These are phyloP conservation scores for Clarireedia sp. DNA, from an alignment of 2,329 filamentous ascomycete genomes.

Conservation along the genomic window DNA sequence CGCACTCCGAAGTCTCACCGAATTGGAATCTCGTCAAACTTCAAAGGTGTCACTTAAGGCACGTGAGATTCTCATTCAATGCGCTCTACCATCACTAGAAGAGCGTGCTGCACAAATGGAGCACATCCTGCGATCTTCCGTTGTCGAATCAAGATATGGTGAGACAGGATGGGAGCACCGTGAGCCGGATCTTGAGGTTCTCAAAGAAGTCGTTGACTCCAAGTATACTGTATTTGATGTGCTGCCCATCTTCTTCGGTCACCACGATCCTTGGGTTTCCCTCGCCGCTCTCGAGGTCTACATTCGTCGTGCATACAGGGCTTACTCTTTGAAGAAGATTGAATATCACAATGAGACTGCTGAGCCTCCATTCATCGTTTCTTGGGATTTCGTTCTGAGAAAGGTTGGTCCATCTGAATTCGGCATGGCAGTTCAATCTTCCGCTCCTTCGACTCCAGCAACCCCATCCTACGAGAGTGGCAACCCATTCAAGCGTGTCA, in stretches of 20 bases:
- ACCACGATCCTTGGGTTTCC: constrained; percentile 89
- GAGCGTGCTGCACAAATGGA: constrained; percentile 96
- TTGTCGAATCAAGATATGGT: constrained; percentile 93
- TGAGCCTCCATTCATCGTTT: constrained; percentile 71
- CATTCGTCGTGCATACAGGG: constrained; percentile 91
- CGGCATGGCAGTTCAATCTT: constrained; percentile 70
- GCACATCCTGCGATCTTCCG: constrained; percentile 91
- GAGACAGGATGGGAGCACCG: constrained; percentile 96
- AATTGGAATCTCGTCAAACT: constrained; percentile 74
- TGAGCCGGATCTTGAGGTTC: constrained; percentile 78
- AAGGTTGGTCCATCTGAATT: constrained; percentile 92
- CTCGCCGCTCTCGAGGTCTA: constrained; percentile 93
- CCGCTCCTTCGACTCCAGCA: constrained; percentile 75
- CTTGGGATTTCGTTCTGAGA: constrained; percentile 92
- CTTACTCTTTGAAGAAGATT: constrained; percentile 83
- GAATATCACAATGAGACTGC: constrained; percentile 69
- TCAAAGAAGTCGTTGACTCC: constrained; percentile 97
- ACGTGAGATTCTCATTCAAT: constrained; percentile 94
- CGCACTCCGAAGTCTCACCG: constrained; percentile 75
- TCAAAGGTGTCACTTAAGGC: constrained; percentile 97
- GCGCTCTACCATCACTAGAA: constrained; percentile 88
- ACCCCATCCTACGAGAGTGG: constrained; percentile 56
- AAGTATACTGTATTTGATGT: constrained; percentile 99
- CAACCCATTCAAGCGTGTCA: constrained; percentile 69
- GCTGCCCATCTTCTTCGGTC: constrained; percentile 86